Base-by-base conservation (phyloP, 139 green algal genomes). In the Zygnema circumcarinatum region DNA sequence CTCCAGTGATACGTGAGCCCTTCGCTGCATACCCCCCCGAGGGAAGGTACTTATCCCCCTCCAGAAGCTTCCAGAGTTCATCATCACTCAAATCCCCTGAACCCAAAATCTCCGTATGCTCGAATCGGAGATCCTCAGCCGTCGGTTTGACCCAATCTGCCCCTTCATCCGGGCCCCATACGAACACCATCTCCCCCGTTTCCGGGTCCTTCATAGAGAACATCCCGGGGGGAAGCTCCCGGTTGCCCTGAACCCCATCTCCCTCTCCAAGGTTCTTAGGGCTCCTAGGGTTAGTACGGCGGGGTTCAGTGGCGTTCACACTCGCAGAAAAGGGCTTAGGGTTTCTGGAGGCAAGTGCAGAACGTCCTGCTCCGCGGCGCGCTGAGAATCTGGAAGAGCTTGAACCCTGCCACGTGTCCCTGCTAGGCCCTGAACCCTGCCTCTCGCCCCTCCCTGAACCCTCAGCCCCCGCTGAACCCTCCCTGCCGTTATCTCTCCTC, bases 181-280 rank as follows among this genome's bases (percentile, higher is more conserved):
- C 83, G 2, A 85, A 38, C 73, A 88, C 75, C n/a, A 38, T 2
- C 32, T 88, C 82, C 29, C 83, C 83, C 40, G 81, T 82, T 29
- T 87, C 74, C n/a, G 83, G 74, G 31, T 88, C 83, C n/a, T 88
- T 33, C 73, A 88, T 80, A 1, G 74, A 7, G 32, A 87, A 87
- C 39, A 69, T 40, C 20, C 53, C 80, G 39, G 80, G 16, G 2
- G 80, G 80, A 0, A 84, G 16, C 38, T 62, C 47, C 47, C 16
- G 47, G 7, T 25, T 62, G 7, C 16, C 7, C 47, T 25, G 47
- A 16, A 7, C 47, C 47, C 16, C 7, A 62, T 25, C 47, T 62
- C 47, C 47, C 7, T 62, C 16, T 16, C 16, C 7, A 62, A 62
- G 7, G 7, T 62, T 16, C 47, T 62, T 62, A 7, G 7, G 47